Base-by-base conservation (phyloP, 768 basidiomycete species). In the Suillus weaverae region DNA sequence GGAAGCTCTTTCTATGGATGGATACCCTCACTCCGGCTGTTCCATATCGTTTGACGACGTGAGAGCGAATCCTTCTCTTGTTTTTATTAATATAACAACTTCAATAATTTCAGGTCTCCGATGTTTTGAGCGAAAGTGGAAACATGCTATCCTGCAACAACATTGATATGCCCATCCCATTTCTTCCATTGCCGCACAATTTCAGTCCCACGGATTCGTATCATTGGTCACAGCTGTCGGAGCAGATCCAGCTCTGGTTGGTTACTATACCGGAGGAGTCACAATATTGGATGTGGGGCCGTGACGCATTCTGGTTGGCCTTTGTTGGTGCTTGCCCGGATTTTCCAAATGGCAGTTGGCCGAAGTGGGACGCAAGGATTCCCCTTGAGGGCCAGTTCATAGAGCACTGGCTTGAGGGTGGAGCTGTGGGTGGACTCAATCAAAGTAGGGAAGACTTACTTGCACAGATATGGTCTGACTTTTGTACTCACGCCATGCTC, bases 361-460 rank as follows among this genome's bases (percentile, higher is more conserved):
- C 20, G 1, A 16, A 2, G 22, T 67, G 64, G 67, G 64, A 67
- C 16, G 1, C 60, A 5, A 30, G 50, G 1, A 62, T 67, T 48
- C 67, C 61, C 4, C n/a, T 65, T 1, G 38, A 67, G 30, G 64
- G 67, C 16, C 10, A 14, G 0, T 67, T 64, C 38, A 62, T 67
- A 4, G 48, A 62, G 35, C 43, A 53, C 13, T 67, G 63, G 67
- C n/a, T 63, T 10, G 16, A 26, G 7, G 48, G 0, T 7, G 33
- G 39, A n/a, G 20, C 60, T 33, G 43, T 20, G 11, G 18, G 20
- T 30, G 14, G 10, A 41, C 11, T 48, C 1, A 35, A 62, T 46
- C 26, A 44, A 16, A 62, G 35, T 62, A 0, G 4, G 7, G 50
- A 62, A 7, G 8, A 2, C 10, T 30, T 36, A 50, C 46, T 62